These are phyloP conservation scores for Lantana camara DNA, from an alignment of 257 asterid genomes.

Conservation along the genomic window DNA sequence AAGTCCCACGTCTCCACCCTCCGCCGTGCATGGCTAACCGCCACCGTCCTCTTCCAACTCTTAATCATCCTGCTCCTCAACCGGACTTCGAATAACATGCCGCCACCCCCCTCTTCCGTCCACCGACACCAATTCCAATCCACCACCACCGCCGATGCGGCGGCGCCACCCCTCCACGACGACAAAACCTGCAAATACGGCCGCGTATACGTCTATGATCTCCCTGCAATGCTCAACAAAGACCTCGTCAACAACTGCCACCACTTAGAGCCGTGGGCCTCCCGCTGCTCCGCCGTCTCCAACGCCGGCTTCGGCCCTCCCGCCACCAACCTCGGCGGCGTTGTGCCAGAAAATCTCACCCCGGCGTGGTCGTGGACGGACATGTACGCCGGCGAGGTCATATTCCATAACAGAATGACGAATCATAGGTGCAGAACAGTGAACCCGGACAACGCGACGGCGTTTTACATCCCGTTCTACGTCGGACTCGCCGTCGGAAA, in stretches of 20 bases:
- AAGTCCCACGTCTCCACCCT: no score
- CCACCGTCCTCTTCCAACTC: no score
- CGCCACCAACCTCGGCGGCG: constrained; percentile 38
- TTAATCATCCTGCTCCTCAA: no score
- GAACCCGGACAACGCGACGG: constrained; percentile 37
- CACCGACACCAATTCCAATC: neutral
- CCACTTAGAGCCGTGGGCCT: constrained; percentile 59
- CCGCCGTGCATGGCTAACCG: no score
- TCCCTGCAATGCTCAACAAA: constrained; percentile 46
- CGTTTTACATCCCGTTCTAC: constrained; percentile 65
- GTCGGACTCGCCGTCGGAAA: constrained; percentile 63
- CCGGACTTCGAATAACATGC: no score
- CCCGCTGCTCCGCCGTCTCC: constrained; percentile 53
- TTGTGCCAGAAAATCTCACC: constrained; percentile 38
- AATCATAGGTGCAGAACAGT: constrained; percentile 40
- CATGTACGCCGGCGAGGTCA: constrained; percentile 60
- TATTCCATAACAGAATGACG: constrained; percentile 45
- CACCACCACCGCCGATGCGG: neutral
- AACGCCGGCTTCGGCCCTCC: constrained; percentile 62
- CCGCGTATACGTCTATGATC: constrained; percentile 45
- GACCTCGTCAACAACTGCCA: constrained; percentile 51
- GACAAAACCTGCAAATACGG: no score
- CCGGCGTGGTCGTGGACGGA: constrained; percentile 71
- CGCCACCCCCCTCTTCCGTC: neutral
- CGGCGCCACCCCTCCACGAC: neutral